Conservation (phyloP, 441 rosid species). For the Gossypium davidsonii region DNA sequence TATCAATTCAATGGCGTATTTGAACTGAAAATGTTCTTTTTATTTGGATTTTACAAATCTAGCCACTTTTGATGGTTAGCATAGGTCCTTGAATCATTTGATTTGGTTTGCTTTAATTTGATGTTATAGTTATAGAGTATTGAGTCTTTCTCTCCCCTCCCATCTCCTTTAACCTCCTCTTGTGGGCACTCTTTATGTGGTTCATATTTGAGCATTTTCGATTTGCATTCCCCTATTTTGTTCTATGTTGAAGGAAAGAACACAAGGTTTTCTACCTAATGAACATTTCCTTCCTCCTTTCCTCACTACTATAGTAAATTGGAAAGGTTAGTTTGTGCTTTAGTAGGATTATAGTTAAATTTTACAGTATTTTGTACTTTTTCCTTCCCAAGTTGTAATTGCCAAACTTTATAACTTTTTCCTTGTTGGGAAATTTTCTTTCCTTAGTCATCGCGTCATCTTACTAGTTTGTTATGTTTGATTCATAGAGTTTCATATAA, state of each 20-base stretch:
- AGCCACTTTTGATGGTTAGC: not conserved
- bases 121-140: not conserved
- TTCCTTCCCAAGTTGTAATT: not conserved
- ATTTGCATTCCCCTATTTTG: not conserved
- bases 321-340: not conserved
- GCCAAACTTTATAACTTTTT: not conserved
- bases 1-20: not conserved
- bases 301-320: not conserved
- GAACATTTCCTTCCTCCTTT: not conserved
- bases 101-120: not conserved
- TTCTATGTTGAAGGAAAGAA: not conserved
- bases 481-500: not conserved
- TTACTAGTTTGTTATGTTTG: not conserved
- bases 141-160: not conserved
- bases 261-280: not conserved
- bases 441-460: not conserved
- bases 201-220: not conserved
- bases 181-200: no score
- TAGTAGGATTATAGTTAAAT: not conserved
- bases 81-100: not conserved
- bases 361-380: not conserved
- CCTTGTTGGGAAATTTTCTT: not conserved
- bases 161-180: not conserved
- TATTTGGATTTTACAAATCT: not conserved
- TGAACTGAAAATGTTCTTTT: not conserved